A percentile compares a stretch with the other conserved stretches of the same genome.
Conservation (phyloP, 1,284 basidiomycete species). For the Ceratobasidium sp. region DNA sequence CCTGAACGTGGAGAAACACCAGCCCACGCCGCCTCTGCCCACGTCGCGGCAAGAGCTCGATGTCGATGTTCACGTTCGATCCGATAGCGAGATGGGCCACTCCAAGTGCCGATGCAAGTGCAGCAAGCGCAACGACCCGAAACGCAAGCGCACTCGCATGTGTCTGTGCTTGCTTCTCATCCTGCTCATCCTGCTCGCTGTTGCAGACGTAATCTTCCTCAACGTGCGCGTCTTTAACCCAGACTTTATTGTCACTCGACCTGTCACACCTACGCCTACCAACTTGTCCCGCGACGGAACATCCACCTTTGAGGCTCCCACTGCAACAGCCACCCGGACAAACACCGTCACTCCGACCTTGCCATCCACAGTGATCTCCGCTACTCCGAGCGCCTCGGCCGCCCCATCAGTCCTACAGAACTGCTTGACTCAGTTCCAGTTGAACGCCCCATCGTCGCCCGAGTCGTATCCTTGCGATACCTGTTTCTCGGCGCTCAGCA, state of each 20-base stretch:
- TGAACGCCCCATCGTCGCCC: constrained; percentile 57
- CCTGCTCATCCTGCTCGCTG: constrained; percentile 54
- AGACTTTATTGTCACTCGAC: constrained; percentile 25
- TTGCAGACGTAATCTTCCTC: constrained; percentile 54
- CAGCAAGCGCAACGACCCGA: constrained; percentile 46
- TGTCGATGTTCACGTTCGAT: constrained; percentile 8
- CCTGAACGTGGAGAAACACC: constrained; percentile 25
- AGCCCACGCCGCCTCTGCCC: not conserved
- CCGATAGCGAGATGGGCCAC: constrained; percentile 43
- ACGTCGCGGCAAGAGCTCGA: constrained; percentile 1
- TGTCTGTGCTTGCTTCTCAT: constrained; percentile 47
- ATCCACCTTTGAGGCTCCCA: constrained; percentile 4
- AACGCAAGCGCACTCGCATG: constrained; percentile 46
- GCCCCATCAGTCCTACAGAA: constrained; percentile 54
- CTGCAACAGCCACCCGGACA: constrained; percentile 37
- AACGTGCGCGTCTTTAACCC: constrained; percentile 49
- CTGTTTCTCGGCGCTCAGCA: constrained; percentile 55
- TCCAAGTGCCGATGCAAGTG: constrained; percentile 47
- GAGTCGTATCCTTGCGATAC: constrained; percentile 57
- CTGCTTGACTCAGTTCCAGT: constrained; percentile 57
- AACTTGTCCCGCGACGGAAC: constrained; percentile 19
- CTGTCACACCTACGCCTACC: constrained; percentile 10
- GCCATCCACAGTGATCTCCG: constrained; percentile 37
- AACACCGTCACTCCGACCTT: constrained; percentile 5
- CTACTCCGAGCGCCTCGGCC: constrained; percentile 42